These are phyloP conservation scores for Ascochyta viciae-villosae DNA, from an alignment of 2,329 filamentous ascomycete genomes.

Conservation along the genomic window DNA sequence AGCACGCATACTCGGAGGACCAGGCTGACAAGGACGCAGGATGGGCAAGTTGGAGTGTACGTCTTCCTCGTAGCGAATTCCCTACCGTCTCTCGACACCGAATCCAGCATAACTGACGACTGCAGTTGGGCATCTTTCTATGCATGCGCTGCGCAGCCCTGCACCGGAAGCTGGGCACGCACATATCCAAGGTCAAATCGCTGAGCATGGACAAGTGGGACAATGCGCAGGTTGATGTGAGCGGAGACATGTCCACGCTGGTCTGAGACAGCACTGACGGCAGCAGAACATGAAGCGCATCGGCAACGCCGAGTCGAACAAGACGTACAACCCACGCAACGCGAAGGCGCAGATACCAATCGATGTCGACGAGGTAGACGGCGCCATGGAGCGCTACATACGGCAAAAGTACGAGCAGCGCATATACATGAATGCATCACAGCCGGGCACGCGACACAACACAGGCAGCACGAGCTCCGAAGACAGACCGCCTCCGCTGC, in stretches of 20 bases:
- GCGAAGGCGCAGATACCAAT: constrained; percentile 83
- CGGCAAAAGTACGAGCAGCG: constrained; percentile 87
- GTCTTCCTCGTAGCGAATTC: constrained; percentile 38
- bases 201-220: constrained; percentile 98
- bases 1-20: constrained; percentile 12
- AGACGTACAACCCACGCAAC: constrained; percentile 85
- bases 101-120: constrained; percentile 30
- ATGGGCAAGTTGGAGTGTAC: constrained; percentile 97
- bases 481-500: constrained; percentile 63
- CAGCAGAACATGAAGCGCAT: constrained; percentile 88
- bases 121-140: constrained; percentile 88
- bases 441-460: constrained; percentile 58
- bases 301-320: constrained; percentile 86
- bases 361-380: constrained; percentile 90
- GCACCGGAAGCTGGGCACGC: constrained; percentile 95
- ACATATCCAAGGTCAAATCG: constrained; percentile 98
- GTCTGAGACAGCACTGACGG: constrained; percentile 18
- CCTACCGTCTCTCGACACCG: constrained; percentile 6
- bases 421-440: constrained; percentile 53
- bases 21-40: constrained; percentile 60
- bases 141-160: constrained; percentile 97
- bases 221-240: constrained; percentile 92
- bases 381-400: constrained; percentile 94
- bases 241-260: constrained; percentile 29
- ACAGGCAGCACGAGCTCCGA: constrained; percentile 64